Conservation (phyloP, 2,329 filamentous ascomycete genomes). For the Claviceps purpurea region DNA sequence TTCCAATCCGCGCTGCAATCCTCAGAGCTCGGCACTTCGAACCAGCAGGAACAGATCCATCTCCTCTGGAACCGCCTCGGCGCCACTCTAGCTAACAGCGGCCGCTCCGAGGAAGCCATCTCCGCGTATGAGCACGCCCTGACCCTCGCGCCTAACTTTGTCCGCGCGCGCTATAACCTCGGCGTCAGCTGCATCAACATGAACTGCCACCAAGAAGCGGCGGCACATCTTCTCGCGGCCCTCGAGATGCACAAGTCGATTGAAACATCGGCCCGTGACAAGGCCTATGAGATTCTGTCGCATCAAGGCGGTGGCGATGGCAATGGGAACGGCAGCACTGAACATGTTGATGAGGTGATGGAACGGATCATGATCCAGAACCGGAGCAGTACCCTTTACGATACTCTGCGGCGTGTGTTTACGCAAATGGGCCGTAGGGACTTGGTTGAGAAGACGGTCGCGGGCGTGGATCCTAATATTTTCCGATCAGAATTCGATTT, state of each 20-base stretch:
- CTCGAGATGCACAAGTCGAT: slow-evolving; percentile 92
- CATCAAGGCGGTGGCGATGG: slow-evolving; percentile 22
- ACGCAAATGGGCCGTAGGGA: slow-evolving; percentile 88
- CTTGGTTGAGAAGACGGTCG: slow-evolving; percentile 73
- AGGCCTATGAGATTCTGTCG: slow-evolving; percentile 69
- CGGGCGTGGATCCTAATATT: slow-evolving; percentile 78
- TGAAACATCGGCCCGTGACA: slow-evolving; percentile 70
- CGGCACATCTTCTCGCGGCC: slow-evolving; percentile 81
- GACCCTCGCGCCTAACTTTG: slow-evolving; percentile 85
- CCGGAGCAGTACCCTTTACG: slow-evolving; percentile 90
- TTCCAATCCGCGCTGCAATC: slow-evolving; percentile 84
- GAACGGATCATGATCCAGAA: slow-evolving; percentile 90
- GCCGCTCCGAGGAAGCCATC: slow-evolving; percentile 88
- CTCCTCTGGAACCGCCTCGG: slow-evolving; percentile 95
- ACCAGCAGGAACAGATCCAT: slow-evolving; percentile 76
- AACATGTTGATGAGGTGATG: slow-evolving; percentile 51
- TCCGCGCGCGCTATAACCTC: slow-evolving; percentile 90
- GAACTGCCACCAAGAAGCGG: slow-evolving; percentile 84
- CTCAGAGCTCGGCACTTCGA: slow-evolving; percentile 70
- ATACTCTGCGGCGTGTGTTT: slow-evolving; percentile 89
- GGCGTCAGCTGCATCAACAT: slow-evolving; percentile 97
- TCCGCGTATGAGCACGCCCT: slow-evolving; percentile 91
- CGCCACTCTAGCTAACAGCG: slow-evolving; percentile 88
- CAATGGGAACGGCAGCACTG: too few species aligned
- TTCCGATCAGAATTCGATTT: slow-evolving; percentile 91